These are phyloP conservation scores for Eucalyptus caleyi DNA, from an alignment of 345 rosid genomes.

Conservation along the genomic window DNA sequence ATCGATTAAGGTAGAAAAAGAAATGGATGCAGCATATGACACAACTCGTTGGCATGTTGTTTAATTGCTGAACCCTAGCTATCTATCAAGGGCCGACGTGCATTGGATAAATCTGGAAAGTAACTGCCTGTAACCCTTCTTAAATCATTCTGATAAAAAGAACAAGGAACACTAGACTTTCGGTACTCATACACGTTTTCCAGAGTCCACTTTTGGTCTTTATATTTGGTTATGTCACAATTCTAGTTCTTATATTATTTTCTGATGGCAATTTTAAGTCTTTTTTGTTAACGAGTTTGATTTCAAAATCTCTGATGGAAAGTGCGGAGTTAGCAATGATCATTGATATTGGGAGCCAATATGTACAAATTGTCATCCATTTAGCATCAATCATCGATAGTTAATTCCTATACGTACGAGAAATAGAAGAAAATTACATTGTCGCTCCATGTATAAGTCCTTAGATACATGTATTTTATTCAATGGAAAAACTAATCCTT, in stretches of 20 bases:
- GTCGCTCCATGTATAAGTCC: not conserved
- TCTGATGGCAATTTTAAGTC: not conserved
- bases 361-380: no score
- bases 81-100: not conserved
- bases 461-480: not conserved
- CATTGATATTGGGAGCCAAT: not conserved
- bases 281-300: not conserved
- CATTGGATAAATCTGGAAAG: not conserved
- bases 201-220: not conserved
- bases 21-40: not conserved
- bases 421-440: no score
- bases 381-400: not conserved
- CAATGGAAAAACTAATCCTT: not conserved
- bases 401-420: not conserved
- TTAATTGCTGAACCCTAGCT: not conserved
- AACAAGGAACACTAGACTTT: not conserved
- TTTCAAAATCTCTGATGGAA: not conserved
- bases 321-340: not conserved
- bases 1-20: not conserved
- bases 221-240: not conserved
- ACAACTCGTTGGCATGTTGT: not conserved
- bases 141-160: not conserved
- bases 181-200: not conserved
- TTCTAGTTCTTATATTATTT: not conserved
- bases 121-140: not conserved